Evolutionary conservation across 495 filamentous ascomycete genomes (phyloP).

Genomic region (Chaetomium fimeti): DNA sequence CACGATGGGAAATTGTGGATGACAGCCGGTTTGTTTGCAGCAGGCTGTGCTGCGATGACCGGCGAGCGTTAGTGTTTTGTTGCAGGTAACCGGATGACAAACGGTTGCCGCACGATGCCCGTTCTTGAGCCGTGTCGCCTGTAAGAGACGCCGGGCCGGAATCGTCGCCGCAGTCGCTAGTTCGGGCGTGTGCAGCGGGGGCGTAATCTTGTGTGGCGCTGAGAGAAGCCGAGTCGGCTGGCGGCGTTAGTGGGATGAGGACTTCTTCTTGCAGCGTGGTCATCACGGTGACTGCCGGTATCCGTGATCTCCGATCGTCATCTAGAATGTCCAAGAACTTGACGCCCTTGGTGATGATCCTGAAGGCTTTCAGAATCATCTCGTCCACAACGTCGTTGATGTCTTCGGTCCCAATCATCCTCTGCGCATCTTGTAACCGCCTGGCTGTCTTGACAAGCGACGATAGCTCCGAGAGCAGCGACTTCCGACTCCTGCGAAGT

Average conservation of each 20-base stretch:
- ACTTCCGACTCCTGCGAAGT: conserved; percentile 80
- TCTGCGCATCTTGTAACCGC: conserved; percentile 64
- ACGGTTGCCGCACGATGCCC: conserved; percentile 40
- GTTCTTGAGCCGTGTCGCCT: conserved; percentile 36
- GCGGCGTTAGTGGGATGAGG: conserved; percentile 68
- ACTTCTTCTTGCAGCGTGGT: conserved; percentile 62
- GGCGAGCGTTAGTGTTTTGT: conserved; percentile 39
- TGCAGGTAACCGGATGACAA: conserved; percentile 43
- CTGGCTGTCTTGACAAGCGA: conserved; percentile 85
- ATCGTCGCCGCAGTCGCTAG: conserved; percentile 30
- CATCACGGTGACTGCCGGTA: conserved; percentile 56
- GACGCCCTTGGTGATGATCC: conserved; percentile 86
- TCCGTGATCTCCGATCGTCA: conserved; percentile 56
- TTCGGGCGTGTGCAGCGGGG: conserved; percentile 43
- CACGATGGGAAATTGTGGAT: conserved; percentile 53
- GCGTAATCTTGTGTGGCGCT: conserved; percentile 34
- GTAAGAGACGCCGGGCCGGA: conserved; percentile 33
- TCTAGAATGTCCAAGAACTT: conserved; percentile 89
- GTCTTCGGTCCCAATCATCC: conserved; percentile 49
- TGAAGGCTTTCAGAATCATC: conserved; percentile 90
- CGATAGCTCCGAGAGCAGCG: conserved; percentile 83
- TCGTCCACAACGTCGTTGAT: conserved; percentile 81
- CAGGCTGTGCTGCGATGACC: conserved; percentile 40
- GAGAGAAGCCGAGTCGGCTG: conserved; percentile 57
- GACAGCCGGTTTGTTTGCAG: conserved; percentile 43